Evolutionary conservation across 352 stramenopile species (phyloP), one percentile per base, ranked within the genome.

Genomic region (Thraustochytrium sp.): DNA sequence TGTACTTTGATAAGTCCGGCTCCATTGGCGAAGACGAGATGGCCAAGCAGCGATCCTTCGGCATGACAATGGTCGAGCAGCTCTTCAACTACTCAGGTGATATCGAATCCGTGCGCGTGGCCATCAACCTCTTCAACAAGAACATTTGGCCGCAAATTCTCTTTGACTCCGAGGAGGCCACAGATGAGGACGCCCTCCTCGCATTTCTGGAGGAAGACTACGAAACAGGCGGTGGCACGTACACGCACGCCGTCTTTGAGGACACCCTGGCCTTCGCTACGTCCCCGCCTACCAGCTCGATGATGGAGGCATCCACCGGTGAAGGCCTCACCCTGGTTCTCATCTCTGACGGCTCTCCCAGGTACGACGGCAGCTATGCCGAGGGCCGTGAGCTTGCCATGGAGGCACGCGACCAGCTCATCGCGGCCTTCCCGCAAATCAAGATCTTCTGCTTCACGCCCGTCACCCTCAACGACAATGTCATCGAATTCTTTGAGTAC

Each of bases 391-490:
- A 55, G 9, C 5, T 44, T 5, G 46, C 59, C 26, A 46, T 72
- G 26, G 36, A 1, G 31, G 59, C 26, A 5, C 59, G 59, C 9
- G 59, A 72, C 40, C 8, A 55, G 8, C 4, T 72, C 3, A 26
- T 72, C 36, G 26, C 21, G 16, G 26, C 18, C 34, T 72, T 72
- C 26, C 59, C 59, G 8, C 21, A 44, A 26, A 26, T 72, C 13
- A 72, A 72, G 36, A 29, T 72, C 59, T 72, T 31, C 36, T 72
- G 59, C 59, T 72, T 72, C 46, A 29, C 59, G 21, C 59, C 59
- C 0, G 46, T 11, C 9, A 9, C 1, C 13, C 59, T 72, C 40
- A 29, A 49, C 8, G 59, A 72, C 59, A 26, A 55, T 2, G 13
- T 29, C 0, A 72, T 29, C 40, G n/a, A 21, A 21, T 72, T 72